Base-by-base conservation (phyloP, 1,284 basidiomycete genomes). In the Jaminaea rosea region DNA sequence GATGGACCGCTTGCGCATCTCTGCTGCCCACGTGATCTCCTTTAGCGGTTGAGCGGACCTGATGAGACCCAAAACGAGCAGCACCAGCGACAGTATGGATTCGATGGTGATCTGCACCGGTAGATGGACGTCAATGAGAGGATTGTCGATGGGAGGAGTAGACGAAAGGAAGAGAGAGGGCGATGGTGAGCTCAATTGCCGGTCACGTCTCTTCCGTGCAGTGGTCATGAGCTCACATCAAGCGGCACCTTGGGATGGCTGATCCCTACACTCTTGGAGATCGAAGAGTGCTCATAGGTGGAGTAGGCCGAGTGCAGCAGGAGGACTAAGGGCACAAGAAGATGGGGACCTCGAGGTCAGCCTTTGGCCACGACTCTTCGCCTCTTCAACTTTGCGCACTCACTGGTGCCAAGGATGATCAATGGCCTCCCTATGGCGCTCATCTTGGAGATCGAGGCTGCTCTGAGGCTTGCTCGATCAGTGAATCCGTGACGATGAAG, bases 21-120 rank as follows among this genome's bases (percentile, higher is more conserved):
- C 87, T 66, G 85, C 87, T n/a, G 86, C 81, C 87, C 87, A 90
- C 28, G 84, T 84, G 56, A 88, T 85, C 64, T 87, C 85, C 61
- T 84, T 85, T 37, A 88, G 74, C 28, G 80, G 75, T 2, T 84
- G 80, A n/a, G 84, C 79, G 58, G 81, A 83, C 50, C 86, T 64
- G 9, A 82, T 81, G 27, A 86, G 83, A 9, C 86, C 87, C 3
- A 87, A 55, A 5, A 82, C 82, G 13, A 86, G 85, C 6, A 87
- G 59, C 9, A 83, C 64, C n/a, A 88, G 77, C 0, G 82, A 81
- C 44, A 82, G 55, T 19, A 86, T 62, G 4, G 82, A 80, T 72
- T 89, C 87, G 28, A 84, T 55, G 19, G 85, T 76, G 55, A 85
- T 84, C 87, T 90, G 66, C n/a, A 52, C 19, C 42, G 19, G n/a